Evolutionary conservation across 768 basidiomycete genomes (phyloP), one percentile per base, ranked within the genome.

Genomic region (Suillus paluster): DNA sequence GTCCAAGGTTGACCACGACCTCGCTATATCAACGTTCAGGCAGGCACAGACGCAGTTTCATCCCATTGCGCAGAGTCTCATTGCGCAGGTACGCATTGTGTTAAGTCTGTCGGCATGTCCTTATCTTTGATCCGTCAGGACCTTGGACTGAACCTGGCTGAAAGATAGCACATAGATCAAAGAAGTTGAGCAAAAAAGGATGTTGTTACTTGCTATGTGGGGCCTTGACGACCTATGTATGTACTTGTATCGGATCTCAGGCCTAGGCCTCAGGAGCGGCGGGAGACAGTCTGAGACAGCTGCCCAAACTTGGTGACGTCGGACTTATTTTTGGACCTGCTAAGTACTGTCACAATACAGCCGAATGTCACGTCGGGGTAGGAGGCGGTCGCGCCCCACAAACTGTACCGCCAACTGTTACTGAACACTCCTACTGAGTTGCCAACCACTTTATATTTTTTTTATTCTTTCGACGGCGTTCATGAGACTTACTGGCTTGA

Each of bases 1-100:
- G 36, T 67, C 71, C 66, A 74, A 73, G 63, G 80, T 79, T 12
- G 71, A 84, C 63, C 57, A 62, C 11, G 59, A 62, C 41, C 70
- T 75, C 38, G 79, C 84, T 1, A 61, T 71, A 34, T 64, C 72
- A 50, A 77, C 77, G 25, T 84, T 78, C 59, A 55, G 38, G 10
- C 62, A 63, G 27, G 71, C 77, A 34, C 75, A 75, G 57, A 61
- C 61, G 11, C 62, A 71, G 52, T 84, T 84, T 77, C 83, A 85
- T 68, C 83, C 84, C 0, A 84, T 84, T 61, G 83, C 84, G 36
- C 71, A 79, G 30, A 77, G 75, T 69, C 62, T 85, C 41, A 81
- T 85, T 58, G 81, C 81, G 61, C 81, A 82, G 80, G 84, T 81
- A 62, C 2, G 72, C 23, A 59, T 33, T 46, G 25, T 49, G 14